These are phyloP conservation scores for Debaryomyces coudertii DNA, from an alignment of 1,139 yeast genomes.

Conservation along the genomic window DNA sequence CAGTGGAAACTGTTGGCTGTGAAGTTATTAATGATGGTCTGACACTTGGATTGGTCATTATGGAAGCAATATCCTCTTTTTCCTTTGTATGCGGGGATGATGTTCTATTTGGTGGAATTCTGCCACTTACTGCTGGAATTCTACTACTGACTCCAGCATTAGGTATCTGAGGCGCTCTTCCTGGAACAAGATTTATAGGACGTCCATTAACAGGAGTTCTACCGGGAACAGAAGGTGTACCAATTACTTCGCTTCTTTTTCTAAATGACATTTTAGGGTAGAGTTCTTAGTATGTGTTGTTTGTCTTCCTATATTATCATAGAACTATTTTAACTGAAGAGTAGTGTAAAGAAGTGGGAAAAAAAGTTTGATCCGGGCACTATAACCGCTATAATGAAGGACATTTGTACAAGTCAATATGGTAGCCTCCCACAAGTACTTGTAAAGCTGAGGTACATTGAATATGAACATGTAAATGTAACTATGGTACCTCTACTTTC, in stretches of 20 bases:
- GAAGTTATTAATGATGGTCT: constrained; percentile 80
- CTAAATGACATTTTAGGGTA: constrained; percentile 63
- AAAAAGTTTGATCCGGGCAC: not conserved
- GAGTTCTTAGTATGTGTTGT: not conserved
- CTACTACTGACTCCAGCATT: constrained; percentile 6
- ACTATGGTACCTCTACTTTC: too few relatives aligned
- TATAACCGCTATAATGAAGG: not conserved
- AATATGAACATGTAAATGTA: too few relatives aligned
- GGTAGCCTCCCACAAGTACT: too few relatives aligned
- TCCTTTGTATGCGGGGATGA: constrained; percentile 12
- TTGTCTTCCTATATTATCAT: not conserved
- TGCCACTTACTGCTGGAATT: constrained; percentile 7
- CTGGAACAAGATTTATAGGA: constrained; percentile 12
- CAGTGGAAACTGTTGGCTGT: constrained; percentile 76
- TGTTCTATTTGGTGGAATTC: constrained; percentile 14
- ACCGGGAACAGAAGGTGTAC: constrained; percentile 26
- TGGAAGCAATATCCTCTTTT: constrained; percentile 15
- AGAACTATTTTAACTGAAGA: not conserved
- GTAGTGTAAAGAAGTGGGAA: not conserved
- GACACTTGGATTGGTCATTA: constrained; percentile 56
- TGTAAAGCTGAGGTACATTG: too few relatives aligned
- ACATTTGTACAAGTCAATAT: too few relatives aligned
- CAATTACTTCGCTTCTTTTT: constrained; percentile 65
- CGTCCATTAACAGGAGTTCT: constrained; percentile 19
- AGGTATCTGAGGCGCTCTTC: constrained; percentile 14